Evolutionary conservation across 805 yeast species (phyloP), one percentile per base, ranked within the genome.

Genomic region (Lachancea cidri): DNA sequence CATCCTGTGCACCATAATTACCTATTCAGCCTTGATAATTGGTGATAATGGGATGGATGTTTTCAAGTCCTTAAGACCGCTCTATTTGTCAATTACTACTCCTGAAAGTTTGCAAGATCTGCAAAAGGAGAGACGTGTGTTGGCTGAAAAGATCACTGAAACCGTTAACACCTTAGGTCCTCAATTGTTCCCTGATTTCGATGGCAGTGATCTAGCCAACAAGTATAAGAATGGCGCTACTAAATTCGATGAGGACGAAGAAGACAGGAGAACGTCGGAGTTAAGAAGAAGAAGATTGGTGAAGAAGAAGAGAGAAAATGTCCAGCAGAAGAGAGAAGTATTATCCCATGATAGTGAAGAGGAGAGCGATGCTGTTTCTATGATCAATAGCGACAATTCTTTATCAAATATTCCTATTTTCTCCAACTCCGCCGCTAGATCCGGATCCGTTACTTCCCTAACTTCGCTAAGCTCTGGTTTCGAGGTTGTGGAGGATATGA

Each of bases 1-100:
- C 61, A 52, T 79, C n/a, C 63, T 78, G 17, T 81, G 93, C 40
- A 86, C 76, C 1, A 58, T 73, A 20, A 79, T 91, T 13, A 86
- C 97, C 0, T 91, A 86, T 55, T 80, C 95, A n/a, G 96, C 98
- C 0, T 72, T 93, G 50, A 72, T 86, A 19, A 79, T 87, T 43
- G 98, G 98, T 40, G 98, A 93, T 57, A 83, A 81, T 45, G 98
- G 98, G 27, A 74, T 86, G 79, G 98, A 91, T 58, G 72, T 85
- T 36, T 74, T 83, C 60, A 87, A 87, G 58, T 81, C 94, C 3
- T 66, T 91, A 42, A 74, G 88, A 49, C 96, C 98, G 1, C 66
- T 91, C 33, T 83, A 83, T 64, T 60, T 83, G 19, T 77, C 85
- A 2, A 60, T 84, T 15, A 74, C 74, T 8, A 71, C 78, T 17